These are phyloP conservation scores for Suillus luteus DNA, from an alignment of 768 basidiomycete genomes.

Conservation along the genomic window DNA sequence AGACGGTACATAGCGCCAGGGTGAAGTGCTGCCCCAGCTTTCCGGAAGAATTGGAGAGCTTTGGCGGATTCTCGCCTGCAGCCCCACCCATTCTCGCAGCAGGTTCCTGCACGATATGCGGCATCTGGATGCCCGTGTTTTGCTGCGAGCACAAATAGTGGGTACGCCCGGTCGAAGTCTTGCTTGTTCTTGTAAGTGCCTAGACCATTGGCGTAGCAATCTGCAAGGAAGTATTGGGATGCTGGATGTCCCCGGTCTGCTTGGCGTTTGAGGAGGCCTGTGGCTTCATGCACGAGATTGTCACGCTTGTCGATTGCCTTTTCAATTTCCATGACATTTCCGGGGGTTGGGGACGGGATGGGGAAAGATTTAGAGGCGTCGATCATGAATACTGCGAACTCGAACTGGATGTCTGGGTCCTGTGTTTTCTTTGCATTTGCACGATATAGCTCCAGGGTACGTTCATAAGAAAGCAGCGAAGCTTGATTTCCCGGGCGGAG, in stretches of 20 bases:
- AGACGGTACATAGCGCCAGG: slow-evolving; percentile 97
- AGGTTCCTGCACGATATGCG: slow-evolving; percentile 93
- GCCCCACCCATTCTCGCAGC: slow-evolving; percentile 99
- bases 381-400: slow-evolving; percentile 98
- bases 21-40: slow-evolving; percentile 88
- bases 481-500: slow-evolving; percentile 92
- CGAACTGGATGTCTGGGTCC: slow-evolving; percentile 96
- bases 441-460: slow-evolving; percentile 95
- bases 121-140: slow-evolving; percentile 98
- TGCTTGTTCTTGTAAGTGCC: slow-evolving; percentile 88
- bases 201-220: slow-evolving; percentile 98
- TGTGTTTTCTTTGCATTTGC: slow-evolving; percentile 98
- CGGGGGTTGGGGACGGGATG: slow-evolving; percentile 67
- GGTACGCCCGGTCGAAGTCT: slow-evolving; percentile 97
- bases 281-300: slow-evolving; percentile 88
- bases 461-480: slow-evolving; percentile 90
- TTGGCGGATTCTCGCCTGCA: slow-evolving; percentile 91
- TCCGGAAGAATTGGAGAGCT: slow-evolving; percentile 90
- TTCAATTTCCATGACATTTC: slow-evolving; percentile 80
- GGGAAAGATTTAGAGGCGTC: slow-evolving; percentile 92
- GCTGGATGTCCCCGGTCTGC: slow-evolving; percentile 94
- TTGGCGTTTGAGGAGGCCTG: slow-evolving; percentile 80
- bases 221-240: slow-evolving; percentile 96
- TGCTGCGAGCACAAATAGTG: slow-evolving; percentile 91
- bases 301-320: slow-evolving; percentile 81